phyloP scores from a whole-genome alignment of 1,139 yeast genomes.

The Pichia sp. region DNA sequence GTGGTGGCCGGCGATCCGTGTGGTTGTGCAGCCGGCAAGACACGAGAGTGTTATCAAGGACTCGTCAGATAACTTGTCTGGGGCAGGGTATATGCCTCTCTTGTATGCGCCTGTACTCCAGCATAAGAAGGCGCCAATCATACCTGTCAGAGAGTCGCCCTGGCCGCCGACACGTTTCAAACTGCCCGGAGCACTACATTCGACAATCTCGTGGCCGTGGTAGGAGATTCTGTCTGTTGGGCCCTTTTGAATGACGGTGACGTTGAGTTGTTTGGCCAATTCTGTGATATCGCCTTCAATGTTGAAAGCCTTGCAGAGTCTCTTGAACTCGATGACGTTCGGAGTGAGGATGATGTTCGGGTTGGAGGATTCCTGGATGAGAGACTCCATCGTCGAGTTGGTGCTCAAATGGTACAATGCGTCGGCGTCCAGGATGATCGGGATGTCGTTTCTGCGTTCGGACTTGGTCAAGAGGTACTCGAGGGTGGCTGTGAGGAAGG shows the following conservation, averaged over 20 bases:
- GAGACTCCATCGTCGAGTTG: slow-evolving; percentile 35
- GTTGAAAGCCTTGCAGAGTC: slow-evolving; percentile 52
- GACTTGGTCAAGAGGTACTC: slow-evolving; percentile 41
- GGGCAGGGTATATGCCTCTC: slow-evolving; percentile 39
- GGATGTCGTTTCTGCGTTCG: slow-evolving; percentile 31
- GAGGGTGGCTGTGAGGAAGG: slow-evolving; percentile 56
- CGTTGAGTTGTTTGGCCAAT: slow-evolving; percentile 57
- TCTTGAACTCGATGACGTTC: slow-evolving; percentile 77
- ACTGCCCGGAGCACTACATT: slow-evolving; percentile 56
- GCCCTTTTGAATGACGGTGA: slow-evolving; percentile 76
- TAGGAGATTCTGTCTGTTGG: slow-evolving; percentile 55
- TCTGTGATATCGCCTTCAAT: slow-evolving; percentile 6
- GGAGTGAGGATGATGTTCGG: slow-evolving; percentile 76
- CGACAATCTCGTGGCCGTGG: slow-evolving; percentile 41
- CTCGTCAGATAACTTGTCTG: slow-evolving; percentile 34
- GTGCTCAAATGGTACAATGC: slow-evolving; percentile 52
- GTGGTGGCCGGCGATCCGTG: slow-evolving; percentile 59
- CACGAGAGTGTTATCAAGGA: slow-evolving; percentile 60
- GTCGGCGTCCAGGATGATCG: slow-evolving; percentile 88
- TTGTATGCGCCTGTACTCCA: slow-evolving; percentile 63
- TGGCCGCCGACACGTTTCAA: slow-evolving; percentile 82
- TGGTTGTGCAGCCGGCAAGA: slow-evolving; percentile 69
- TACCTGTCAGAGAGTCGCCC: slow-evolving; percentile 78
- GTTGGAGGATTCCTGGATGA: slow-evolving; percentile 51
- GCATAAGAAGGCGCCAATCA: slow-evolving; percentile 64